Conservation (phyloP, 2,329 filamentous ascomycete species). For the Exophiala xenobiotica region DNA sequence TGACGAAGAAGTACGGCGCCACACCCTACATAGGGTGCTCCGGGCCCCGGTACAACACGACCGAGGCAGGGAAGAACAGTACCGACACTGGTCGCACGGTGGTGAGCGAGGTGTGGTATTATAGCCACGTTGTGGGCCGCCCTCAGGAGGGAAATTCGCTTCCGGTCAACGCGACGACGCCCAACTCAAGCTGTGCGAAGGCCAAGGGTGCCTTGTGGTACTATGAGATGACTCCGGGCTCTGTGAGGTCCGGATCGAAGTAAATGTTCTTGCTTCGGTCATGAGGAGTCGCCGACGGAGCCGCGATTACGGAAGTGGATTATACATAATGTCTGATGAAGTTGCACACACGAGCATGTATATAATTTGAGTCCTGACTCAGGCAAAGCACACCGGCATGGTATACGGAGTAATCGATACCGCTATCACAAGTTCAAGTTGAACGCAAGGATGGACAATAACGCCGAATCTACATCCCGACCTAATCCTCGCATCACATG, state of each 20-base stretch:
- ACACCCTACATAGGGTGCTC: constrained; percentile 62
- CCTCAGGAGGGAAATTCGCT: constrained; percentile 54
- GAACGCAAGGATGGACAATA: no score
- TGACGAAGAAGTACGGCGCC: constrained; percentile 53
- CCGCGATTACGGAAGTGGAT: no score
- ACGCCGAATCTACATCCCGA: no score
- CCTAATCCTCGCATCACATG: no score
- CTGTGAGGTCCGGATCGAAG: constrained; percentile 12
- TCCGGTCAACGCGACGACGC: constrained; percentile 34
- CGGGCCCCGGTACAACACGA: constrained; percentile 61
- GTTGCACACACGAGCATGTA: no score
- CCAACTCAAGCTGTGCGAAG: constrained; percentile 29
- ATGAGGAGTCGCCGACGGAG: not conserved
- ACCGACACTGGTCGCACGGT: constrained; percentile 58
- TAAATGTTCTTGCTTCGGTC: not conserved
- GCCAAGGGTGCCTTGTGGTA: constrained; percentile 29
- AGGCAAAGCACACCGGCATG: no score
- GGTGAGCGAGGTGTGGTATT: constrained; percentile 66
- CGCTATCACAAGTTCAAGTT: no score
- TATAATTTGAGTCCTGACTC: no score
- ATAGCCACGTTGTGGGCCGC: constrained; percentile 46
- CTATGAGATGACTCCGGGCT: constrained; percentile 26
- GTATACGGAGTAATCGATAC: no score
- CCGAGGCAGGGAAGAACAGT: constrained; percentile 55
- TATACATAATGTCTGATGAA: no score